A percentile compares a stretch with the other conserved stretches of the same genome.
Evolutionary conservation across 2,329 filamentous ascomycete genomes (phyloP).

Genomic region (Clarireedia paspali): DNA sequence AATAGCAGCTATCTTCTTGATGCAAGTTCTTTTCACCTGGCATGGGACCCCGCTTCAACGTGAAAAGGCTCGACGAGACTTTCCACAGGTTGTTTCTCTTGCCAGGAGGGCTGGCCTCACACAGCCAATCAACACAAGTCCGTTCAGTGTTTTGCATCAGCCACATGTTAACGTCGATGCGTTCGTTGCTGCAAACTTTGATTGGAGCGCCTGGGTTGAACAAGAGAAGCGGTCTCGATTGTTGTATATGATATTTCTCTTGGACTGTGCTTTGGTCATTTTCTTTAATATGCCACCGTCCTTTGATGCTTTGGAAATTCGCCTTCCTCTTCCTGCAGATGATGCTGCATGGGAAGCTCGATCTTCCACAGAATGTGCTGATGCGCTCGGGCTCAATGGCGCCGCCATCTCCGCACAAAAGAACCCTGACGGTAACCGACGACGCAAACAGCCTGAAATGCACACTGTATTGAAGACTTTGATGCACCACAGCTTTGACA

Average conservation of each 20-base stretch:
- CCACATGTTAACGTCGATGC: conserved; percentile 39
- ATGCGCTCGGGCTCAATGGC: conserved; percentile 57
- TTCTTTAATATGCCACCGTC: conserved; percentile 63
- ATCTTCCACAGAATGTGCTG: conserved; percentile 50
- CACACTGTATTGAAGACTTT: conserved; percentile 53
- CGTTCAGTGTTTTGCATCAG: conserved; percentile 55
- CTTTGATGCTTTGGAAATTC: conserved; percentile 57
- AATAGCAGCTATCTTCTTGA: conserved; percentile 57
- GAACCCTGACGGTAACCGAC: conserved; percentile 56
- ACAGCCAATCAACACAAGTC: conserved; percentile 41
- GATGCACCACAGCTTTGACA: conserved; percentile 48
- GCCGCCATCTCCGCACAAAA: conserved; percentile 42
- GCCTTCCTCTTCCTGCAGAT: conserved; percentile 61
- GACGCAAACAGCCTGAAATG: conserved; percentile 57
- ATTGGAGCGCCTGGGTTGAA: conserved; percentile 61
- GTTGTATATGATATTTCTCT: conserved; percentile 57
- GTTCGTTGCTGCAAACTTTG: conserved; percentile 46
- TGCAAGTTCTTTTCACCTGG: conserved; percentile 58
- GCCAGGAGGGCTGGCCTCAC: conserved; percentile 50
- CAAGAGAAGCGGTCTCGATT: conserved; percentile 62
- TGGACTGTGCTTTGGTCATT: conserved; percentile 57
- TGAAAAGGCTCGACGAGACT: conserved; percentile 52
- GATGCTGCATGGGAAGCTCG: conserved; percentile 68
- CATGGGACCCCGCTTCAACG: conserved; percentile 61
- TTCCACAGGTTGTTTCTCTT: conserved; percentile 48